Evolutionary conservation across 352 stramenopile genomes (phyloP).

Genomic region (Phytophthora litchii): DNA sequence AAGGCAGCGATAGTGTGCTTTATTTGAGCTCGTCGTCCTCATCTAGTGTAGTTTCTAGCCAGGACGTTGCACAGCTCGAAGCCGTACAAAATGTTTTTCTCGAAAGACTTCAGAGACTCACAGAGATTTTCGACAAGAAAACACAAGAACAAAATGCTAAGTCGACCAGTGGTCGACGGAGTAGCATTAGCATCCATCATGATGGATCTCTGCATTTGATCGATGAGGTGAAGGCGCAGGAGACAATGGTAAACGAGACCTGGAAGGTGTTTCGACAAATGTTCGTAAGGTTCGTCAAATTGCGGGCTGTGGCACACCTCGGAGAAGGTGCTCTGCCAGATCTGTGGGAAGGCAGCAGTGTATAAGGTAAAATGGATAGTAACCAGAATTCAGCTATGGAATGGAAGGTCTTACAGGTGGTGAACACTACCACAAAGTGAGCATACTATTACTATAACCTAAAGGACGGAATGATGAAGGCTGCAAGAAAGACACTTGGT

Average conservation of each 20-base stretch:
- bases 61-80: constrained; percentile 76
- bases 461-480: too few relatives aligned
- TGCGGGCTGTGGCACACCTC: constrained; percentile 54
- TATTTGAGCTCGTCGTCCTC: constrained; percentile 64
- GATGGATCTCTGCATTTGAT: constrained; percentile 35
- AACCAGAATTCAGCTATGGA: too few relatives aligned
- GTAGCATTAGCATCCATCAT: constrained; percentile 28
- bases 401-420: too few relatives aligned
- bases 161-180: constrained; percentile 11
- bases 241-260: constrained; percentile 61
- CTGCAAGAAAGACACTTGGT: too few relatives aligned
- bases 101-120: constrained; percentile 52
- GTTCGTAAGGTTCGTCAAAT: constrained; percentile 60
- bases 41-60: constrained; percentile 50
- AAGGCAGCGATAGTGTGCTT: constrained; percentile 34
- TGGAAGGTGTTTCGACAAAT: constrained; percentile 82
- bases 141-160: background rate
- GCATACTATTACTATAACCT: too few relatives aligned
- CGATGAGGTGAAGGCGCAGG: constrained; percentile 44
- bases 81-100: constrained; percentile 58
- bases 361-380: too few relatives aligned
- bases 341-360: constrained; percentile 36
- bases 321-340: constrained; percentile 69
- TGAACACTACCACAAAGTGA: too few relatives aligned
- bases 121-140: constrained; percentile 34